These are phyloP conservation scores for Petunia secreta DNA, from an alignment of 257 asterid genomes.

Conservation along the genomic window DNA sequence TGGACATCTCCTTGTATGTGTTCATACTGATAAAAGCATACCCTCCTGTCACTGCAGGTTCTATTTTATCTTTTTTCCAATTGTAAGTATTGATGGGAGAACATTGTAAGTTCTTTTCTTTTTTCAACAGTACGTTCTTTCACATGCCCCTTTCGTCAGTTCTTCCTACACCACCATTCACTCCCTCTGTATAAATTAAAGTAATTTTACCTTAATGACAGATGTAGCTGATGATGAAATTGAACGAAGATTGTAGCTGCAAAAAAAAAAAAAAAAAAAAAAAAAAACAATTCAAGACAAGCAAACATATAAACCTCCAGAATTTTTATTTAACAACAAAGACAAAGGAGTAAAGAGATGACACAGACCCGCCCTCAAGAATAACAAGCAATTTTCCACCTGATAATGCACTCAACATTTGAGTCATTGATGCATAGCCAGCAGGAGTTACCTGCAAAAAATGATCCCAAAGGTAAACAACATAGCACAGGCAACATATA, in stretches of 20 bases:
- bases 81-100: not conserved
- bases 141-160: not conserved
- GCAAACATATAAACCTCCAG: conserved; percentile 15
- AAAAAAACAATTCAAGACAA: conserved; percentile 22
- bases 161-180: not conserved
- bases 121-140: conserved; percentile 17
- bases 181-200: conserved; percentile 7
- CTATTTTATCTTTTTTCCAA: not conserved
- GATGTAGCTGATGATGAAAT: conserved; percentile 92
- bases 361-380: conserved; percentile 96
- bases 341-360: conserved; percentile 22
- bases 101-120: not conserved
- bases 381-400: conserved; percentile 93
- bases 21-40: not conserved
- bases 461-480: conserved; percentile 17
- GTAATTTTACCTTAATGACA: conserved; percentile 73
- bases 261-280: not conserved
- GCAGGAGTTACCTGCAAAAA: conserved; percentile 73
- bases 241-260: conserved; percentile 95
- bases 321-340: conserved; percentile 19
- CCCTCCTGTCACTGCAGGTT: not conserved
- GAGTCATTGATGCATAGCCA: conserved; percentile 94
- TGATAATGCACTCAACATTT: conserved; percentile 68
- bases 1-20: not conserved
- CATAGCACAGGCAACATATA: conserved; percentile 22